Conservation (phyloP, 164 flowering plant genomes). For the Pachysandra terminalis region DNA sequence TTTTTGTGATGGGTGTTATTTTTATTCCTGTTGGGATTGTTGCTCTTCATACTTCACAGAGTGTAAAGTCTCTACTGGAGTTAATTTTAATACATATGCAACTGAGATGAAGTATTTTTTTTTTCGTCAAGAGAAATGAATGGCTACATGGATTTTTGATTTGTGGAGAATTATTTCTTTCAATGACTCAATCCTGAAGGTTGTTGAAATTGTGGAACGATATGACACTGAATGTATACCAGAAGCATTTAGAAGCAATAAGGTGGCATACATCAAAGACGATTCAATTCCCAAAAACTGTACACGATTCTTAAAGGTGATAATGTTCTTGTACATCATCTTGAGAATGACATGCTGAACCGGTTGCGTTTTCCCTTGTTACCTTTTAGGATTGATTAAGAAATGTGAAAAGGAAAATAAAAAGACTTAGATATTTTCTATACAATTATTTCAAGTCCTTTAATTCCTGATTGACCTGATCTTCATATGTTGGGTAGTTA, state of each 20-base stretch:
- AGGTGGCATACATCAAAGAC: slow-evolving; percentile 61
- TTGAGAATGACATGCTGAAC: background rate
- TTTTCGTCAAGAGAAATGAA: background rate
- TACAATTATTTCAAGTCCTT: too few species aligned
- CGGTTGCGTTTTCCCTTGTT: background rate
- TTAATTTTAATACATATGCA: slow-evolving; percentile 3
- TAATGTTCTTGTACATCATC: background rate
- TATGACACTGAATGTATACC: slow-evolving; percentile 80
- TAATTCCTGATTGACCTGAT: too few species aligned
- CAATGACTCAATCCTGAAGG: slow-evolving; percentile 36
- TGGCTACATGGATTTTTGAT: background rate
- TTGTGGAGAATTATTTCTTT: background rate
- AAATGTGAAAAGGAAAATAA: too few species aligned
- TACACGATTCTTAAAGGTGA: slow-evolving; percentile 53
- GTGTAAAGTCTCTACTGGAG: slow-evolving; percentile 35
- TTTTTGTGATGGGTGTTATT: slow-evolving; percentile 48
- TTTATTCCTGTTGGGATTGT: slow-evolving; percentile 71
- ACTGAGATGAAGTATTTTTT: background rate
- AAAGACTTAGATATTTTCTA: too few species aligned
- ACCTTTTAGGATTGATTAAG: too few species aligned
- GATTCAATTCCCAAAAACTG: slow-evolving; percentile 58
- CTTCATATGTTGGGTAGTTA: too few species aligned
- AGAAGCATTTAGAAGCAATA: slow-evolving; percentile 41
- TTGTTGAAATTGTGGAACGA: slow-evolving; percentile 69
- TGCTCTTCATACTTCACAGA: slow-evolving; percentile 54